Conservation (phyloP, 129 eudicot species). For the Calendula officinalis region DNA sequence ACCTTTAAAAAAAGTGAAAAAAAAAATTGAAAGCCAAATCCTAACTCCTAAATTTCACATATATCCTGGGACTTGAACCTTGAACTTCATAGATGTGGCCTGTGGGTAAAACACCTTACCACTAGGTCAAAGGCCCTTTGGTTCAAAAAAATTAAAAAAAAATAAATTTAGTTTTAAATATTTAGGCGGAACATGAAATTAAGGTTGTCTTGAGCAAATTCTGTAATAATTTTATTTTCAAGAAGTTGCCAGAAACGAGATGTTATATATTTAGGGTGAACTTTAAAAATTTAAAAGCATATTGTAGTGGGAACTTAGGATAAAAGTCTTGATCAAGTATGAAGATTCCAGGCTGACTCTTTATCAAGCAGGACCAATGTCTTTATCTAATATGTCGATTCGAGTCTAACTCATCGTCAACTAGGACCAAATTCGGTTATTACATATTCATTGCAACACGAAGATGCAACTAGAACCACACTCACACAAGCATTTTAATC, state of each 20-base stretch:
- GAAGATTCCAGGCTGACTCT: slow-evolving; percentile 33
- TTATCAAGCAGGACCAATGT: slow-evolving; percentile 27
- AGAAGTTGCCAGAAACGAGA: slow-evolving; percentile 11
- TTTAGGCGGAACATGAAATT: neutral
- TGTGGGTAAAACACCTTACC: no score
- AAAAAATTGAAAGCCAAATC: no score
- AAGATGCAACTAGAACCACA: slow-evolving; percentile 19
- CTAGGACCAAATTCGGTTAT: slow-evolving; percentile 13
- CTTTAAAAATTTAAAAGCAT: slow-evolving; percentile 11
- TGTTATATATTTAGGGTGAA: neutral
- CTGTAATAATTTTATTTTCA: neutral
- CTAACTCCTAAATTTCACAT: no score
- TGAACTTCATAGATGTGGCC: no score
- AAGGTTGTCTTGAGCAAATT: neutral
- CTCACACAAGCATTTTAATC: neutral
- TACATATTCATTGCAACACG: slow-evolving; percentile 13
- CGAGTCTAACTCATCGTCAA: slow-evolving; percentile 25
- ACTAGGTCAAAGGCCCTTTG: no score
- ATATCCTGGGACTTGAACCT: no score
- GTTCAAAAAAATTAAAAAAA: no score
- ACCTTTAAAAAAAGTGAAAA: no score
- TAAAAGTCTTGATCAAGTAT: slow-evolving; percentile 15
- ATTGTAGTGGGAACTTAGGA: slow-evolving; percentile 15
- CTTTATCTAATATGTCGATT: slow-evolving; percentile 24
- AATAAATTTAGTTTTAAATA: neutral